Evolutionary conservation across 352 stramenopile species (phyloP), one percentile per base, ranked within the genome.

Genomic region (Albugo laibachii): DNA sequence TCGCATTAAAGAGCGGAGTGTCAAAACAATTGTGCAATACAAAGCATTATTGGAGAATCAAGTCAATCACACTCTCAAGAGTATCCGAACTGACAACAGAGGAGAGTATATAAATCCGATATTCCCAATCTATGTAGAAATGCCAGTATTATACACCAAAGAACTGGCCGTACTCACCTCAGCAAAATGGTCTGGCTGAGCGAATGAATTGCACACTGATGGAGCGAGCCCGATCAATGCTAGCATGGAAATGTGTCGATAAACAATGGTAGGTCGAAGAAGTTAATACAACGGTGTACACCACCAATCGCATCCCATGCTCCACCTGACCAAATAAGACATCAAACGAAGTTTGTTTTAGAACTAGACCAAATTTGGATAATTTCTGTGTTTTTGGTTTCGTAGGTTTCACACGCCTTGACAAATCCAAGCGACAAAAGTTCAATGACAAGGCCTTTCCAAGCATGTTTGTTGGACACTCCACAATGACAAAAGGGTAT

Each of bases 351-450:
- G 8, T 60, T 24, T 55, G 12, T 1, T 60, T 56, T 19, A 53
- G 48, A 18, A 18, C 39, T n/a, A 48, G 54, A 13, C 47, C 51
- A 12, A 3, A 0, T 5, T 10, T 69, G 15, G 43, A 44, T 0
- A 41, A 61, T n/a, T 31, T 64, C 6, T 45, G 50, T 16, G 61
- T 69, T 14, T 63, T 66, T 39, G 56, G 56, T 3, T 63, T 47
- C 2, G 38, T 45, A 0, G 50, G 53, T 11, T 69, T 59, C 11
- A 48, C 55, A 42, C 56, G 63, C 16, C 38, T 63, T 2, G 49
- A 58, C 36, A 35, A 60, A 11, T 38, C 41, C 1, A 61, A 62
- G 34, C 36, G 55, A 3, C 24, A 53, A 57, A 3, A 64, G 62
- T 35, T 16, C 66, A 0, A 58, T 11, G 36, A 47, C 0, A 64